phyloP scores from a whole-genome alignment of 257 asterid genomes.

The Solanum chilense region DNA sequence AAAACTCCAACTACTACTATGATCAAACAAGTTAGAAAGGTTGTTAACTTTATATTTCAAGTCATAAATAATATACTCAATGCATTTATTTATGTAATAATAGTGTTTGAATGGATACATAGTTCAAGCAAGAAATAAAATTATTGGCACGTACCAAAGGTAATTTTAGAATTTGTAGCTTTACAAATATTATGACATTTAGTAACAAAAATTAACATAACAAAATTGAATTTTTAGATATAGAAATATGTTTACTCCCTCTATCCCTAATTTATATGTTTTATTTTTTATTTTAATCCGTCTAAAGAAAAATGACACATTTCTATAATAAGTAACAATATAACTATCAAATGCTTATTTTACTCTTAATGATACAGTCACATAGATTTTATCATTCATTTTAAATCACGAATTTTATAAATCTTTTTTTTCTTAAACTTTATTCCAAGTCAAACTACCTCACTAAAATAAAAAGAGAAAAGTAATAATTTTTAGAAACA shows the following conservation, averaged over 20 bases:
- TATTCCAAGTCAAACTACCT: rapidly evolving
- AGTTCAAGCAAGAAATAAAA: background rate
- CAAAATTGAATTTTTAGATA: background rate
- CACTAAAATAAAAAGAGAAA: rapidly evolving
- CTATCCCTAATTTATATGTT: too few relatives aligned
- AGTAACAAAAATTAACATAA: background rate
- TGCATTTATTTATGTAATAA: background rate
- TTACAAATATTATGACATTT: background rate
- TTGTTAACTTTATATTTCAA: background rate
- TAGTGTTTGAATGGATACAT: background rate
- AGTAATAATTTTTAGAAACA: too few relatives aligned
- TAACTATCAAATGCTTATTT: too few relatives aligned
- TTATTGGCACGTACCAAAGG: background rate
- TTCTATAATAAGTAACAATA: too few relatives aligned
- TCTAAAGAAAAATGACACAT: too few relatives aligned
- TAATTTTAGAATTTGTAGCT: background rate
- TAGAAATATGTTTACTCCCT: too few relatives aligned
- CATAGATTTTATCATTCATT: too few relatives aligned
- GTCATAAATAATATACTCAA: background rate
- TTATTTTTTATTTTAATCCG: too few relatives aligned
- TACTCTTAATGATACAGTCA: too few relatives aligned
- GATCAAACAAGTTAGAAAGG: background rate
- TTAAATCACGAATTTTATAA: rapidly evolving
- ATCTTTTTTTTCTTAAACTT: too few relatives aligned
- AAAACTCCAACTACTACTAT: too few relatives aligned